A percentile compares a stretch with the other conserved stretches of the same genome.
phyloP scores from a whole-genome alignment of 1,284 basidiomycete species.

The Puccinia novopanici region DNA sequence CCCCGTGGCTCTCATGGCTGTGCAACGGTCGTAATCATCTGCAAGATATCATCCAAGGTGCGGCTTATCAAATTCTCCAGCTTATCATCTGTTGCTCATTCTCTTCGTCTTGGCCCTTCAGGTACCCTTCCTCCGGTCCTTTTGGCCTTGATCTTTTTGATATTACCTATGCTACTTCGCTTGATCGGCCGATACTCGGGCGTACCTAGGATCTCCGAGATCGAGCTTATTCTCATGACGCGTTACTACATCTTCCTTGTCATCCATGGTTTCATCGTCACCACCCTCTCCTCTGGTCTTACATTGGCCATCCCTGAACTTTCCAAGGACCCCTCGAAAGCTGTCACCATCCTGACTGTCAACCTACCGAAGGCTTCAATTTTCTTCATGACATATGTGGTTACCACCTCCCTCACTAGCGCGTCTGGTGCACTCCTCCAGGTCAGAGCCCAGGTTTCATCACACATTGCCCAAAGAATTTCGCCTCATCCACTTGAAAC shows the following conservation, averaged over 20 bases:
- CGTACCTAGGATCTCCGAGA: slow-evolving; percentile 73
- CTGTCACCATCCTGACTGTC: slow-evolving; percentile 70
- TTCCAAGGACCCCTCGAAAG: slow-evolving; percentile 66
- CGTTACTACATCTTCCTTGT: slow-evolving; percentile 91
- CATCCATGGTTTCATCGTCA: slow-evolving; percentile 84
- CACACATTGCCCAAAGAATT: too few species aligned
- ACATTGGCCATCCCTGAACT: slow-evolving; percentile 70
- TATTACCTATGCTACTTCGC: slow-evolving; percentile 78
- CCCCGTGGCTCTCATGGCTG: slow-evolving; percentile 79
- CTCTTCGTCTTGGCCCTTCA: neutral
- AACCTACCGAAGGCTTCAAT: slow-evolving; percentile 81
- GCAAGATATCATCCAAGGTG: slow-evolving; percentile 37
- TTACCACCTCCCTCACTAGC: slow-evolving; percentile 66
- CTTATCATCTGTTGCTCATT: neutral
- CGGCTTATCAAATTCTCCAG: neutral
- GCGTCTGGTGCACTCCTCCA: slow-evolving; percentile 79
- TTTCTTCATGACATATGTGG: slow-evolving; percentile 82
- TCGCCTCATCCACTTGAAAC: neutral
- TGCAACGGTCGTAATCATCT: slow-evolving; percentile 63
- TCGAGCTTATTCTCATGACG: slow-evolving; percentile 87
- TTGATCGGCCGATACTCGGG: slow-evolving; percentile 75
- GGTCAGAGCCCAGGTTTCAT: slow-evolving; percentile 58
- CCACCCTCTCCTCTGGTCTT: slow-evolving; percentile 78
- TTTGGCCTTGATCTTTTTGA: slow-evolving; percentile 84
- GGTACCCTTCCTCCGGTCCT: slow-evolving; percentile 84